Base-by-base conservation (phyloP, 2,329 filamentous ascomycete genomes). In the Paraphaeosphaeria minitans region DNA sequence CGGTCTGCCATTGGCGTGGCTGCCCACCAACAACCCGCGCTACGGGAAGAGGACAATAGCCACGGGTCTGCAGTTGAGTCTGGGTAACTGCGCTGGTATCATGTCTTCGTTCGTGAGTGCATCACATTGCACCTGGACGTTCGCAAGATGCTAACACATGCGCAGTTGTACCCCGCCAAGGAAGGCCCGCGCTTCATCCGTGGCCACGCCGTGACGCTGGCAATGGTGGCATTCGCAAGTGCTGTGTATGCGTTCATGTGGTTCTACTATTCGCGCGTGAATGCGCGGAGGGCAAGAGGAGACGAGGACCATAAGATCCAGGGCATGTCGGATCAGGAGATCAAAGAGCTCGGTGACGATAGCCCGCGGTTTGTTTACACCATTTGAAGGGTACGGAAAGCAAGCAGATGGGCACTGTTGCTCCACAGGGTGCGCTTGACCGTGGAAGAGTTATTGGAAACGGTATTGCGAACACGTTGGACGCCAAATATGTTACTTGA, bases 21-120 rank as follows among this genome's bases (percentile, higher is more conserved):
- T 89, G 41, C 84, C 89, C 0, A 87, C 84, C 19, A 93, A 92
- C 59, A 83, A 84, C 16, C 90, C 91, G 1, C 82, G 90, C 8
- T 93, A 92, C 64, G 90, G 89, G 10, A 93, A 93, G 74, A 81
- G 90, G 33, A 89, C 89, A 0, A 89, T 88, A 0, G 89, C 88
- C 0, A 90, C 85, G 1, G 90, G 88, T 0, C 71, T 92, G 71
- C 89, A 92, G 71, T 79, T 92, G 37, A 90, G 86, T 0, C 83
- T 88, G 53, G 89, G 89, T 2, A 93, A 93, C 63, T 81, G 82
- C 16, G 84, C 87, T 12, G 90, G 90, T 2, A 89, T 93, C 63
- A 89, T 92, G 87, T 84, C 88, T 3, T 85, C 88, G 0, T 92
- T 91, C 66, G 85, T 90, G 72, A 70, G 79, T 77, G 22, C 7